Percentiles rank a stretch among this genome's conserved stretches.
Evolutionary conservation across 208 protist species (phyloP).

Genomic region (Trichomonas gallinae): DNA sequence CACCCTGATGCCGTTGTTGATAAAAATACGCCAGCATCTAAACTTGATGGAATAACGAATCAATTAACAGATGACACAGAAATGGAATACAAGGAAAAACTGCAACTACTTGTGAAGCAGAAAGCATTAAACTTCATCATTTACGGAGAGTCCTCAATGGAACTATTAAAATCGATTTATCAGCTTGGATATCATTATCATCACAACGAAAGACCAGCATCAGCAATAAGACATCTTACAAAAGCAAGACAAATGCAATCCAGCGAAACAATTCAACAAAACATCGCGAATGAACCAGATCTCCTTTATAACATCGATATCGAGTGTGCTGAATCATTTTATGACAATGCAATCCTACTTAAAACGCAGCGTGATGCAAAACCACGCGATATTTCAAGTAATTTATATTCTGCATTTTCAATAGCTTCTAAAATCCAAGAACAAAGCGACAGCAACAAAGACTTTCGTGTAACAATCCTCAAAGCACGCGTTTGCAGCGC

Average conservation of each 20-base stretch:
- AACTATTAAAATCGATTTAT: not conserved
- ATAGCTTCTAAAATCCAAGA: not conserved
- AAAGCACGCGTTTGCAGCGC: not conserved
- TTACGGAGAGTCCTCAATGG: not conserved
- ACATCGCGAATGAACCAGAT: not conserved
- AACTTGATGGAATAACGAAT: not conserved
- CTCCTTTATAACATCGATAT: not conserved
- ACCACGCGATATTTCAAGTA: no score
- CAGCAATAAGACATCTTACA: not conserved
- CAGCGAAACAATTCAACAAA: not conserved
- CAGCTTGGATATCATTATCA: not conserved
- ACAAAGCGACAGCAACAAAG: not conserved
- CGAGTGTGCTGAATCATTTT: not conserved
- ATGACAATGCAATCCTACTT: not conserved
- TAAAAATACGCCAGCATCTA: not conserved
- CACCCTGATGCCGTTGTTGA: not conserved
- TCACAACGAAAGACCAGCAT: not conserved
- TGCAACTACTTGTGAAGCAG: not conserved
- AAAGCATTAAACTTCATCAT: not conserved
- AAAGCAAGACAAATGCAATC: not conserved
- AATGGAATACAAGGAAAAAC: not conserved
- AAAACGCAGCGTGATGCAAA: not conserved
- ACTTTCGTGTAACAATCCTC: not conserved
- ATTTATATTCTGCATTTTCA: not conserved
- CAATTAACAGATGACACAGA: not conserved